Evolutionary conservation across 2,329 filamentous ascomycete species (phyloP).

Genomic region (Phyllosticta citribraziliensis): DNA sequence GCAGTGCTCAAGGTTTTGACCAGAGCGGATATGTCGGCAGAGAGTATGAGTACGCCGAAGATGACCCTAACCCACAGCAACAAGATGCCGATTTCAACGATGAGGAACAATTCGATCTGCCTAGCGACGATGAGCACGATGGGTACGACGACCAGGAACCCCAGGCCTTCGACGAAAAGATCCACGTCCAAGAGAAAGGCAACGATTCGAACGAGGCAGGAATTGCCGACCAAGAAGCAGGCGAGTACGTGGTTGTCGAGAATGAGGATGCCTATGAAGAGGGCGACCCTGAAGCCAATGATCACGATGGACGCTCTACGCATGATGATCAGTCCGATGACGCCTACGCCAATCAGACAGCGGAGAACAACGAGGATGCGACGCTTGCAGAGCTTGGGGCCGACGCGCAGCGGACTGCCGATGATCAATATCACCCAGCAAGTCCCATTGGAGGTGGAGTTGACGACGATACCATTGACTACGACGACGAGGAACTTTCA

Average conservation of each 20-base stretch:
- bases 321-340: slow-evolving; percentile 5
- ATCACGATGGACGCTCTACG: neutral
- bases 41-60: slow-evolving; percentile 3
- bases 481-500: slow-evolving; percentile 11
- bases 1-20: neutral
- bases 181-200: neutral
- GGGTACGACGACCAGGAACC: neutral
- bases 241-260: slow-evolving; percentile 4
- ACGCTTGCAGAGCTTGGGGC: slow-evolving; percentile 7
- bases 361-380: slow-evolving; percentile 7
- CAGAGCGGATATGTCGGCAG: neutral
- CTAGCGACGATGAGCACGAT: neutral
- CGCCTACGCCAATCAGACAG: slow-evolving; percentile 3
- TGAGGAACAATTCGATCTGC: neutral
- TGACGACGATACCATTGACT: slow-evolving; percentile 11
- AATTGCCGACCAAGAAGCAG: neutral
- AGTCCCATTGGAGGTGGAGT: slow-evolving; percentile 3
- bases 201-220: neutral
- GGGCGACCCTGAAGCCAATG: neutral
- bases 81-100: neutral
- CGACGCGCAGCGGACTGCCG: slow-evolving; percentile 4
- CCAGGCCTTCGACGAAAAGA: neutral
- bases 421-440: slow-evolving; percentile 4
- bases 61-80: neutral
- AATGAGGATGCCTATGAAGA: neutral